Evolutionary conservation across 371 early-diverging fungal species (phyloP).

Genomic region (Paraphysoderma sedebokerense): DNA sequence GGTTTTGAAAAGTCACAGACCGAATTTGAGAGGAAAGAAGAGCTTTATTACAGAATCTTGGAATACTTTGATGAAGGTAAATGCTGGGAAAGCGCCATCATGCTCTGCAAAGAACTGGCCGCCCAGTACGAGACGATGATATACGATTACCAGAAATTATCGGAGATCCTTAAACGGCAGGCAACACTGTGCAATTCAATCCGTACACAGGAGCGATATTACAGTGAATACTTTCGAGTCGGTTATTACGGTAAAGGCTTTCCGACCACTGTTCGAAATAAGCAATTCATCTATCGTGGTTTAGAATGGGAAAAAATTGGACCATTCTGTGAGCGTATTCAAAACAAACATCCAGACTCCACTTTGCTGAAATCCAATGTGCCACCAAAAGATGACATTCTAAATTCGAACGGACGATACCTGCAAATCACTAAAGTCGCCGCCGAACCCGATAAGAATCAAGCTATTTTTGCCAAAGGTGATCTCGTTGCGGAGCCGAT

Average conservation of each 20-base stretch:
- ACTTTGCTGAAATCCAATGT: constrained; percentile 25
- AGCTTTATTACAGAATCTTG: constrained; percentile 36
- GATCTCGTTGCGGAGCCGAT: constrained; percentile 25
- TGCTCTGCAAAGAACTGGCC: constrained; percentile 38
- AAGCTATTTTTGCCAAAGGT: constrained; percentile 7
- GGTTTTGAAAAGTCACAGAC: constrained; percentile 25
- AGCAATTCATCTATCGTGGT: constrained; percentile 54
- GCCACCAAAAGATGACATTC: constrained; percentile 28
- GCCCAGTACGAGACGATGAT: constrained; percentile 31
- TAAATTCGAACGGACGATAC: constrained; percentile 35
- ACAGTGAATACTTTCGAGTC: constrained; percentile 54
- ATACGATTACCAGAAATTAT: constrained; percentile 36
- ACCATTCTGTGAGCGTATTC: constrained; percentile 53
- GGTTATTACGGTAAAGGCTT: constrained; percentile 55
- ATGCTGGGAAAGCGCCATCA: constrained; percentile 54
- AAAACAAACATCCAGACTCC: constrained; percentile 43
- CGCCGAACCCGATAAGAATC: constrained; percentile 29
- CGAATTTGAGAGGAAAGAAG: constrained; percentile 45
- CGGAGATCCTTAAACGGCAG: constrained; percentile 31
- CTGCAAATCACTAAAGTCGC: constrained; percentile 52
- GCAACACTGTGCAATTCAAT: constrained; percentile 38
- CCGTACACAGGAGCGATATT: constrained; percentile 38
- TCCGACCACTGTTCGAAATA: constrained; percentile 30
- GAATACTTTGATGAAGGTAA: constrained; percentile 38
- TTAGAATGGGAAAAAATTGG: constrained; percentile 55